These are phyloP conservation scores for Benincasa hispida DNA, from an alignment of 306 rosid genomes.

Conservation along the genomic window DNA sequence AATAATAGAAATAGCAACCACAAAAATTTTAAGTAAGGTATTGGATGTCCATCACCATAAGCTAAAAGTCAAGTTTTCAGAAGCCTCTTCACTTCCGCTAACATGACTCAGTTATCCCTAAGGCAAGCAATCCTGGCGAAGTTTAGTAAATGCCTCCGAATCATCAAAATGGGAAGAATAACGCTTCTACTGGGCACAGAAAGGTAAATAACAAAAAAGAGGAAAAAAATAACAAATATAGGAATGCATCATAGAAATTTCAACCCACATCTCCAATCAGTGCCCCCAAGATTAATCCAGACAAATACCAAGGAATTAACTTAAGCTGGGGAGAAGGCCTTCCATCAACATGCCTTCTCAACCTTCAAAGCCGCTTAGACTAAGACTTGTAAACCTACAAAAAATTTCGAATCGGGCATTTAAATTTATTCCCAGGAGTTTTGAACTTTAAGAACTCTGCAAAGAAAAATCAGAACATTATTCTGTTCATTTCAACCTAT, in stretches of 20 bases:
- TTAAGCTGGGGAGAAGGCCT: conserved; percentile 58
- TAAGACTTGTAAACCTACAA: conserved; percentile 66
- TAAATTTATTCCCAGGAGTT: neutral
- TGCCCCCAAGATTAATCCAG: conserved; percentile 60
- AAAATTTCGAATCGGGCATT: neutral
- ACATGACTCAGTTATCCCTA: conserved; percentile 36
- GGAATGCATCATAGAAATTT: conserved; percentile 1
- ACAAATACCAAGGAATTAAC: conserved; percentile 41
- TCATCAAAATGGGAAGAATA: neutral
- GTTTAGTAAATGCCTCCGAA: conserved; percentile 1
- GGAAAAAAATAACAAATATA: neutral
- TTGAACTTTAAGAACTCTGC: neutral
- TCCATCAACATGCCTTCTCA: conserved; percentile 61
- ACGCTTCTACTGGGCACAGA: neutral
- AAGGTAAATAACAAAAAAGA: conserved; percentile 6
- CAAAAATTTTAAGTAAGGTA: conserved; percentile 26
- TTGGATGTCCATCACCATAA: conserved; percentile 46
- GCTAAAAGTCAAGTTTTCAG: conserved; percentile 73
- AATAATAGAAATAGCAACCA: conserved; percentile 20
- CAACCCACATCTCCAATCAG: conserved; percentile 83
- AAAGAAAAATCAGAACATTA: neutral
- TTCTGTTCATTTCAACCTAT: conserved; percentile 38
- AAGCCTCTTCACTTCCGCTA: conserved; percentile 39
- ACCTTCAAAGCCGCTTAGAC: conserved; percentile 70
- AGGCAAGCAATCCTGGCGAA: conserved; percentile 66